These are phyloP conservation scores for Onygenales sp. DNA, from an alignment of 2,329 filamentous ascomycete species.

Conservation along the genomic window DNA sequence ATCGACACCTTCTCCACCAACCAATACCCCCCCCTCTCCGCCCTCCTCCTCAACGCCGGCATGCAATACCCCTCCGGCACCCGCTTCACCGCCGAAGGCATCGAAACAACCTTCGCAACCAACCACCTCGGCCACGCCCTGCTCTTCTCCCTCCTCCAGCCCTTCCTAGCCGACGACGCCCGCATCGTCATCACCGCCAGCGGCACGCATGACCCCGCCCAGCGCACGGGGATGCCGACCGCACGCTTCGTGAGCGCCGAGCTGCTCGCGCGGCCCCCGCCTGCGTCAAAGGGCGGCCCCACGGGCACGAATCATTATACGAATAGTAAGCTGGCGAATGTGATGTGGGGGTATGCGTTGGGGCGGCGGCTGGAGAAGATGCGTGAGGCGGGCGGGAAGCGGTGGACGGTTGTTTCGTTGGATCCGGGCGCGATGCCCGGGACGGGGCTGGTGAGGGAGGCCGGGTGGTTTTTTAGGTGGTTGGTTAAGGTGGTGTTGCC, in stretches of 20 bases:
- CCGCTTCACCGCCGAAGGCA: conserved; percentile 30
- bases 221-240: conserved; percentile 34
- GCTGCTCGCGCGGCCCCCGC: conserved; percentile 34
- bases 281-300: conserved; percentile 1
- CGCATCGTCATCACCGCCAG: conserved; percentile 38
- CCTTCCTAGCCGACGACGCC: conserved; percentile 30
- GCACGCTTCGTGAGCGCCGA: conserved; percentile 36
- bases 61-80: conserved; percentile 34
- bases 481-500: conserved; percentile 23
- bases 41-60: conserved; percentile 41
- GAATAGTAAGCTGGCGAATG: conserved; percentile 39
- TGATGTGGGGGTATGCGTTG: conserved; percentile 41
- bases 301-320: conserved; percentile 30
- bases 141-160: conserved; percentile 39
- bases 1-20: conserved; percentile 23
- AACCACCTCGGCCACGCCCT: conserved; percentile 44
- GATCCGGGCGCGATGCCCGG: conserved; percentile 44
- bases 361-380: conserved; percentile 24
- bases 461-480: conserved; percentile 18
- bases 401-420: conserved; percentile 34
- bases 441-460: conserved; percentile 33
- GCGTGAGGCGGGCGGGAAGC: conserved; percentile 8
- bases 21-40: conserved; percentile 33
- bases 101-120: conserved; percentile 43
- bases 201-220: conserved; percentile 40